Evolutionary conservation across 495 filamentous ascomycete species (phyloP), one percentile per base, ranked within the genome.

Genomic region (Extremus antarcticus): DNA sequence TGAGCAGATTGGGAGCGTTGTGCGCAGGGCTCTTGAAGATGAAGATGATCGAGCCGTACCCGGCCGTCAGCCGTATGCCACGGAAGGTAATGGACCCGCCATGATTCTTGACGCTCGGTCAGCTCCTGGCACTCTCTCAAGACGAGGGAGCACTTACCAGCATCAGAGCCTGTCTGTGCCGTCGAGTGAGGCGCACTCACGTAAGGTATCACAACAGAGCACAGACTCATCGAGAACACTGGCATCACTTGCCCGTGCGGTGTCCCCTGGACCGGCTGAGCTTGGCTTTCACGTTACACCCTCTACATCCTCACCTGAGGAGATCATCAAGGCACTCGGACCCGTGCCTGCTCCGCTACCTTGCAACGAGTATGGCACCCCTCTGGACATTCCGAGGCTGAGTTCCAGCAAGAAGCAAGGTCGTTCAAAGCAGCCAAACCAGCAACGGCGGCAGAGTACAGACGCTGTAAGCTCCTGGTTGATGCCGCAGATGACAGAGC

Each of bases 321-420:
- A 59, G 38, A 35, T 59, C 13, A 47, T 59, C 4, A 43, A 47
- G 19, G 57, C 57, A 2, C 51, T 59, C 11, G 57, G 57, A 1
- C 57, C 57, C 4, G 35, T 51, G n/a, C 51, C 57, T n/a, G 43
- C 50, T 25, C 55, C 55, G 1, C 21, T 48, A 13, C 25, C 53
- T 11, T 21, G 24, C 23, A 45, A 45, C 51, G 39, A 47, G 24
- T 47, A 46, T 40, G 20, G 29, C n/a, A 10, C 40, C 10, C 10
- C 17, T 22, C 41, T 25, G 23, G 39, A 20, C 21, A 2, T 16
- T 21, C 51, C 23, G 7, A 7, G 7, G n/a, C 41, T n/a, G 8
- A 17, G 3, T 45, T 17, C 19, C 4, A n/a, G 16, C 7, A 45
- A 21, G 41, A n/a, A n/a, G 19, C 41, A 45, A n/a, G 17, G 41